These are phyloP conservation scores for Lentinula sp. DNA, from an alignment of 768 basidiomycete species.

Conservation along the genomic window DNA sequence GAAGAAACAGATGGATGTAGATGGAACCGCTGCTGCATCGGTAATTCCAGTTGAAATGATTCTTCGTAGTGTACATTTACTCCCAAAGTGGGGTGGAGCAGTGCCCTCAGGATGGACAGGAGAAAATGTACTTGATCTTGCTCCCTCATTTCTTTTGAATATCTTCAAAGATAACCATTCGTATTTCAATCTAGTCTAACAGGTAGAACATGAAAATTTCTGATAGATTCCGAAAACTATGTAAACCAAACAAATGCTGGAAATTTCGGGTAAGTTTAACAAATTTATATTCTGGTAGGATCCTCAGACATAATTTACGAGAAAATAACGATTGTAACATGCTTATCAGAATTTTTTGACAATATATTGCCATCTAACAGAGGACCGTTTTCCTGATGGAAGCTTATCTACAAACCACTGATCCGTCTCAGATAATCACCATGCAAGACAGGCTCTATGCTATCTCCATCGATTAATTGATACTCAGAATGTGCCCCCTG, in stretches of 20 bases:
- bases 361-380: too few relatives aligned
- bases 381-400: too few relatives aligned
- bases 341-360: too few relatives aligned
- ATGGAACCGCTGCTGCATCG: neutral
- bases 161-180: neutral
- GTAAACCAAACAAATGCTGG: too few relatives aligned
- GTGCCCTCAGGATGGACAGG: neutral
- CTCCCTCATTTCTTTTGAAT: neutral
- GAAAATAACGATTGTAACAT: too few relatives aligned
- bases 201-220: too few relatives aligned
- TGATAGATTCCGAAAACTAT: too few relatives aligned
- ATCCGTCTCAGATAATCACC: neutral
- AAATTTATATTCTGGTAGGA: too few relatives aligned
- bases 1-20: neutral
- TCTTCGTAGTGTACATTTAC: neutral
- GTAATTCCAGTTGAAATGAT: neutral
- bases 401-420: too few relatives aligned
- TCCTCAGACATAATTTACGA: too few relatives aligned
- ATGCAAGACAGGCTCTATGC: neutral
- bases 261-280: too few relatives aligned
- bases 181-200: too few relatives aligned
- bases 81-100: neutral
- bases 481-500: neutral
- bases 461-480: neutral
- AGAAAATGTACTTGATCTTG: neutral